A percentile compares a stretch with the other conserved stretches of the same genome.
phyloP scores from a whole-genome alignment of 495 filamentous ascomycete genomes.

The Penicillium pancosmium region DNA sequence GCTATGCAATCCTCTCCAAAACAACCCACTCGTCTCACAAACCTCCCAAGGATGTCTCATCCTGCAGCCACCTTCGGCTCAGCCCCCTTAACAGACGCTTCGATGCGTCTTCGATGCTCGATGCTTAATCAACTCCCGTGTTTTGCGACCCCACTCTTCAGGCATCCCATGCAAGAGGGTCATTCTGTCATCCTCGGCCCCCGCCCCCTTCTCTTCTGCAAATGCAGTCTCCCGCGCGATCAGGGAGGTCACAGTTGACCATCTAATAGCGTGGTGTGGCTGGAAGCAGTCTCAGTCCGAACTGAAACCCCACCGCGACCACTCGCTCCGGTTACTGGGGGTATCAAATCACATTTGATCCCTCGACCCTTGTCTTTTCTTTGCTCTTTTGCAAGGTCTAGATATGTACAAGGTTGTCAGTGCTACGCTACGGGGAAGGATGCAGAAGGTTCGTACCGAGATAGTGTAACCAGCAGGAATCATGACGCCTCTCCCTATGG shows the following conservation, averaged over 20 bases:
- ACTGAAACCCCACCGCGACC: conserved; percentile 13
- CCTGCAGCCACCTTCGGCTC: conserved; percentile 24
- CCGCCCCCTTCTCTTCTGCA: not conserved
- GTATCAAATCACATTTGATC: conserved; percentile 3
- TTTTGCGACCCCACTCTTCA: conserved; percentile 12
- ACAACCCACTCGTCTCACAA: conserved; percentile 15
- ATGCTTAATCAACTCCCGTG: conserved; percentile 28
- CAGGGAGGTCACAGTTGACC: conserved; percentile 3
- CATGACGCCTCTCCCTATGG: not conserved
- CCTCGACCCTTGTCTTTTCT: not conserved
- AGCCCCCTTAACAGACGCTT: conserved; percentile 31
- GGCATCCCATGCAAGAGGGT: conserved; percentile 20
- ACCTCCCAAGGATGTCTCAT: conserved; percentile 13
- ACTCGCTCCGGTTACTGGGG: not conserved
- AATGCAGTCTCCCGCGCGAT: conserved; percentile 17
- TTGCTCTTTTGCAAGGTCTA: not conserved
- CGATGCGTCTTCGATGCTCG: conserved; percentile 46
- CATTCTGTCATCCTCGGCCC: conserved; percentile 26
- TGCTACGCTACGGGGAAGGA: conserved; percentile 15
- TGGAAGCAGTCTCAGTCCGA: conserved; percentile 11
- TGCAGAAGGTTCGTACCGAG: conserved; percentile 14
- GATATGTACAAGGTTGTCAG: not conserved
- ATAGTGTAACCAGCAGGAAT: conserved; percentile 13
- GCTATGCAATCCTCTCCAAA: not conserved
- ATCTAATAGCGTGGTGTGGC: conserved; percentile 19